A percentile compares a stretch with the other conserved stretches of the same genome.
Evolutionary conservation across 179 eudicot genomes (phyloP).

Genomic region (Kewa caespitosa): DNA sequence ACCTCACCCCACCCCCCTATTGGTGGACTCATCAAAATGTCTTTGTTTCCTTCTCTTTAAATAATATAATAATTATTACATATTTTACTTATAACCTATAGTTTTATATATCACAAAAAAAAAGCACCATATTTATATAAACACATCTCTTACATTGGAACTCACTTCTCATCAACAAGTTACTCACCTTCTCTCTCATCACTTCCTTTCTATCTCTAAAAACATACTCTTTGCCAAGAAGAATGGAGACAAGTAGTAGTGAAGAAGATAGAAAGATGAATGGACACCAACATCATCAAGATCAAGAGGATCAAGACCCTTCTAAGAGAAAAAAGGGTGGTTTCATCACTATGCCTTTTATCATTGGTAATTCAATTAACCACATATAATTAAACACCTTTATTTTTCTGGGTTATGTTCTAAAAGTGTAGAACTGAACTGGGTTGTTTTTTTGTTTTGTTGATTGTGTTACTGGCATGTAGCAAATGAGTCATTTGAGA

Average conservation of each 20-base stretch:
- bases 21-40: background rate
- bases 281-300: background rate
- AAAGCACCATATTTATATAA: conserved; percentile 21
- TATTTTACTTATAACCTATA: background rate
- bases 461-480: conserved; percentile 13
- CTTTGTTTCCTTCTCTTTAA: background rate
- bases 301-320: conserved; percentile 20
- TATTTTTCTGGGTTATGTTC: background rate
- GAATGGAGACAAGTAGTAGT: conserved; percentile 30
- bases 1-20: conserved; percentile 19
- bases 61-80: background rate
- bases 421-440: background rate
- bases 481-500: conserved; percentile 92
- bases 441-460: background rate
- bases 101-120: background rate
- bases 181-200: background rate
- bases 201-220: background rate
- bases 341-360: conserved; percentile 46
- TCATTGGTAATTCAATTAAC: conserved; percentile 30
- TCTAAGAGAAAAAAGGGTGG: conserved; percentile 41
- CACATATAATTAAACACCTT: background rate
- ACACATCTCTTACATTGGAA: conserved; percentile 6
- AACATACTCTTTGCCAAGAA: background rate
- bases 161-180: background rate
- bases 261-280: conserved; percentile 28